Base-by-base conservation (phyloP, 345 rosid species). In the Eucalyptus coolabah region DNA sequence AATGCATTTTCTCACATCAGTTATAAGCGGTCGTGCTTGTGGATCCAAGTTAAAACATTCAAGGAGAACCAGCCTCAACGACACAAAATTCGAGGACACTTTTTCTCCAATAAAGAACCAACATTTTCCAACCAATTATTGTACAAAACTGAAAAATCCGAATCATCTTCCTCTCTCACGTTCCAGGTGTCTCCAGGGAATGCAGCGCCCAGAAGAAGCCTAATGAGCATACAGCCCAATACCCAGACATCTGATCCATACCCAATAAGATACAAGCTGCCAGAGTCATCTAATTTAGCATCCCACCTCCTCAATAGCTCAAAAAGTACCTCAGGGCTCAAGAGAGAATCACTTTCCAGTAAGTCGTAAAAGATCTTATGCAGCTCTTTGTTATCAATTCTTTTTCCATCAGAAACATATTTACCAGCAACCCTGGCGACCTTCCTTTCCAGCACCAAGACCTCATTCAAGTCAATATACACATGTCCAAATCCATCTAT, bases 171-270 rank as follows among this genome's bases (percentile, higher is more conserved):
- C 86, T 92, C 90, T 54, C 87, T 91, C 45, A 56, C 50, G 86
- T 92, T 89, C 77, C 65, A 24, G 82, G 94, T 87, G 91, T 89
- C 94, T 81, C 91, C 90, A 47, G 88, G 87, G 88, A 95, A 94
- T 80, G 85, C 87, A 40, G 92, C 91, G 50, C 98, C 98, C 88
- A 93, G 56, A 90, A 95, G 93, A 90, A 95, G 91, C 90, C 92
- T 87, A 90, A 95, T 91, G 89, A 97, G 91, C 92, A 94, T 88
- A 91, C 94, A 95, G 89, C 95, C 95, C 89, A 97, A 89, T 87
- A 96, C 86, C 99, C 98, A 98, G 86, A 95, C 96, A 93, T 98
- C 98, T 26, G 97, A 93, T 81, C 91, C 88, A 92, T 63, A 90
- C 17, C 92, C 92, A 87, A 92, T 90, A 6, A 92, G 30, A 93